Evolutionary conservation across 2,329 filamentous ascomycete species (phyloP).

Genomic region (Pseudocercospora eumusae): DNA sequence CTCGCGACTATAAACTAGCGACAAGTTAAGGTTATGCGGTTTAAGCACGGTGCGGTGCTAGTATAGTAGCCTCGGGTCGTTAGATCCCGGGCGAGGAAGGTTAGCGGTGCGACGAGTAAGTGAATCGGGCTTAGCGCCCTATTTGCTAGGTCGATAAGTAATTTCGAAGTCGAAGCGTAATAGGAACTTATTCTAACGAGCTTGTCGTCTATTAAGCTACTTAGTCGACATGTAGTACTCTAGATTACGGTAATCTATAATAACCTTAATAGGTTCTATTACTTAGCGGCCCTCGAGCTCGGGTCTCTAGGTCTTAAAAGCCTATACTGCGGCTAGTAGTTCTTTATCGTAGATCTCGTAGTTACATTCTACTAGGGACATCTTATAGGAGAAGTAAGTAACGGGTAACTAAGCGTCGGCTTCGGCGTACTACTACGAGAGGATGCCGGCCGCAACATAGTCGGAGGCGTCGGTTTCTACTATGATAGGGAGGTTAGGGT

Average conservation of each 20-base stretch:
- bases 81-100: too few species aligned
- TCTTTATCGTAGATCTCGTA: too few species aligned
- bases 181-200: not conserved
- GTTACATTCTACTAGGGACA: too few species aligned
- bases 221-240: not conserved
- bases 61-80: too few species aligned
- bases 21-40: too few species aligned
- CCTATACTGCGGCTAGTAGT: not conserved
- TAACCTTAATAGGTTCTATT: not conserved
- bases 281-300: not conserved
- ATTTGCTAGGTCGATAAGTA: not conserved
- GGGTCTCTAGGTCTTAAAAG: not conserved
- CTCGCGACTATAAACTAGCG: too few species aligned
- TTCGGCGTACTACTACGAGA: not conserved
- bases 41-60: too few species aligned
- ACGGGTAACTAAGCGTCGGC: not conserved
- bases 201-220: not conserved
- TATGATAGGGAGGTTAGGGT: not conserved
- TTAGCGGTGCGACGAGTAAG: too few species aligned
- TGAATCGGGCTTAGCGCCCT: not conserved
- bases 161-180: not conserved
- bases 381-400: too few species aligned
- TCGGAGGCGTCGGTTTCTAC: too few species aligned
- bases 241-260: not conserved
- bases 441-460: not conserved